Conservation (phyloP, 805 yeast species). For the Kodamaea kaohsiungensis region DNA sequence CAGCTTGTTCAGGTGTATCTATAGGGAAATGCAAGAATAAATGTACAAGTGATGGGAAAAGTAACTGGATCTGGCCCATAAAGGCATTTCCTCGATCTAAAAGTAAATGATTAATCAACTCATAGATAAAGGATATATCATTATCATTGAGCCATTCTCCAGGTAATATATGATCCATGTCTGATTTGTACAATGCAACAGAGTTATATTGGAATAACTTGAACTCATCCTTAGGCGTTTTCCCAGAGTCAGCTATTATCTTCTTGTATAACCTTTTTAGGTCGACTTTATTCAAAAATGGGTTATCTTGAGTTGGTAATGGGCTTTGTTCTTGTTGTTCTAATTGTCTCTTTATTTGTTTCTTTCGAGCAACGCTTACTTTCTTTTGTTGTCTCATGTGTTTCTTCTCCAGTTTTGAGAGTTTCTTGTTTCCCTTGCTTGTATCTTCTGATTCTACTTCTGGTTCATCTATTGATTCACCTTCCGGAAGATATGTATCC, state of each 20-base stretch:
- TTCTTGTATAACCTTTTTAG: constrained; percentile 22
- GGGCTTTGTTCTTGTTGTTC: not conserved
- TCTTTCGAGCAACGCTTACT: constrained; percentile 20
- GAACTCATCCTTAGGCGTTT: constrained; percentile 18
- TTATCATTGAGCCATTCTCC: constrained; percentile 79
- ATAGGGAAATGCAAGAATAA: constrained; percentile 52
- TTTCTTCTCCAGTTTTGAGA: constrained; percentile 12
- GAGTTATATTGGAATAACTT: constrained; percentile 54
- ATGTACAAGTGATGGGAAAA: constrained; percentile 65
- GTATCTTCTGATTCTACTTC: not conserved
- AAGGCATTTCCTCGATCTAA: constrained; percentile 16
- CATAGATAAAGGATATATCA: constrained; percentile 63
- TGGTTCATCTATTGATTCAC: not conserved
- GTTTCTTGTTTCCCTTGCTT: constrained; percentile 1
- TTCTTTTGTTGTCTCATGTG: constrained; percentile 14
- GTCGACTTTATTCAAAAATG: constrained; percentile 15
- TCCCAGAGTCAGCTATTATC: constrained; percentile 12
- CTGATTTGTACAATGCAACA: constrained; percentile 58
- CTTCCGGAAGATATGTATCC: constrained; percentile 3
- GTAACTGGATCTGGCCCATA: constrained; percentile 28
- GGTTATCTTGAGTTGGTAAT: constrained; percentile 5
- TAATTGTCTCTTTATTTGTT: constrained; percentile 16
- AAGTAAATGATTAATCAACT: constrained; percentile 35
- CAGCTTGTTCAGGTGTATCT: constrained; percentile 31
- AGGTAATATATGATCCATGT: constrained; percentile 55